Evolutionary conservation across 805 yeast genomes (phyloP).

Genomic region (Metschnikowia arizonensis): DNA sequence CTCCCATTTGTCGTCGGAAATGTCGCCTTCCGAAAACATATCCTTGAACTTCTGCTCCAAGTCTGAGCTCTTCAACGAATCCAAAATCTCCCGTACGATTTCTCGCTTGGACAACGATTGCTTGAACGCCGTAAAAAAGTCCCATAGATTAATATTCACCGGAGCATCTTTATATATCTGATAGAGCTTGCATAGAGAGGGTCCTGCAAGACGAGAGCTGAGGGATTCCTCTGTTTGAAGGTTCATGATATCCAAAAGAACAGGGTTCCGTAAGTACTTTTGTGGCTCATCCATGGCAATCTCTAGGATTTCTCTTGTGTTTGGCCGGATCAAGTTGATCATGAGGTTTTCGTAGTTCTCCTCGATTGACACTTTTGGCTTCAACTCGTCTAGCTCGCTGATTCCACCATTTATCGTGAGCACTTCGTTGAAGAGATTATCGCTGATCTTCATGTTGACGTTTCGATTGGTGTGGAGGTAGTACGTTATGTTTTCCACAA

Average conservation of each 20-base stretch:
- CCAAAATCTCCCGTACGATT: slow-evolving; percentile 17
- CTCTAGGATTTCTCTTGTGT: slow-evolving; percentile 30
- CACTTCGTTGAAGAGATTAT: slow-evolving; percentile 30
- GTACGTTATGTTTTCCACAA: slow-evolving; percentile 14
- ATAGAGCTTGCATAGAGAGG: slow-evolving; percentile 44
- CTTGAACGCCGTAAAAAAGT: slow-evolving; percentile 60
- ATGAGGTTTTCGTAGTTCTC: slow-evolving; percentile 38
- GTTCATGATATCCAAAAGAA: slow-evolving; percentile 7
- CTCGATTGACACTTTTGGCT: slow-evolving; percentile 22
- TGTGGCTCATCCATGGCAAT: slow-evolving; percentile 29
- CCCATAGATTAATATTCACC: slow-evolving; percentile 60
- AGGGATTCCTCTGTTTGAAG: background rate
- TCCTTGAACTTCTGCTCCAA: slow-evolving; percentile 1
- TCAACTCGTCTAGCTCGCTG: slow-evolving; percentile 16
- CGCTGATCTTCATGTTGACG: slow-evolving; percentile 22
- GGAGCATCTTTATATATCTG: slow-evolving; percentile 78
- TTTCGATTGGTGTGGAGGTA: slow-evolving; percentile 17
- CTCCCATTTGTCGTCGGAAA: slow-evolving; percentile 50
- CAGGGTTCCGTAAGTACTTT: slow-evolving; percentile 19
- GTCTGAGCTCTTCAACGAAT: background rate
- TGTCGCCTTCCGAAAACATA: background rate
- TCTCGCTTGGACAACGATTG: slow-evolving; percentile 37
- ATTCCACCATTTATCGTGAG: slow-evolving; percentile 29
- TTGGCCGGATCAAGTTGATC: slow-evolving; percentile 37
- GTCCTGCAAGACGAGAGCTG: slow-evolving; percentile 13